Conservation (phyloP, 768 basidiomycete genomes). For the Fibroporia radiculosa region DNA sequence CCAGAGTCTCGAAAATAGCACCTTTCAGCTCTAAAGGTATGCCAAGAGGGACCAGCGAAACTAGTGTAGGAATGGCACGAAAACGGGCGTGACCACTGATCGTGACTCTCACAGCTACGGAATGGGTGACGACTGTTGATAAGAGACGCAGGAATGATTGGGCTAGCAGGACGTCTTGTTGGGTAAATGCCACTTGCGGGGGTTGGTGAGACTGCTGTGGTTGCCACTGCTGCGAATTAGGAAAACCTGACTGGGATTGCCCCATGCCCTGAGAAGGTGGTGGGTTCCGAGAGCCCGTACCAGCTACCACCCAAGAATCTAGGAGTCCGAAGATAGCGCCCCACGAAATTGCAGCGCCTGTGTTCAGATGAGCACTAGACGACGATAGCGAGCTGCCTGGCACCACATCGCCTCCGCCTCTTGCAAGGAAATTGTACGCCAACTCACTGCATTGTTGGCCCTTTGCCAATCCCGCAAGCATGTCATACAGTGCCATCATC, state of each 20-base stretch:
- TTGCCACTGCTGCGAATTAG: conserved; percentile 21
- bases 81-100: conserved; percentile 72
- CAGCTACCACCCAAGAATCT: conserved; percentile 63
- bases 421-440: conserved; percentile 82
- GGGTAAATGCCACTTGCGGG: conserved; percentile 39
- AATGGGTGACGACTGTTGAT: conserved; percentile 65
- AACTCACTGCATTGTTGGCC: conserved; percentile 82
- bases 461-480: conserved; percentile 77
- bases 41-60: conserved; percentile 69
- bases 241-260: conserved; percentile 9
- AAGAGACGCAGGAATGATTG: conserved; percentile 78
- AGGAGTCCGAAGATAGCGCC: conserved; percentile 63
- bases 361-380: conserved; percentile 35
- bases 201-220: conserved; percentile 32
- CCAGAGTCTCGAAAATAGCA: conserved; percentile 69
- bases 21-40: conserved; percentile 92
- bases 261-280: conserved; percentile 26
- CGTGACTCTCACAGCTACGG: conserved; percentile 70
- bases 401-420: conserved; percentile 64
- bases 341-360: conserved; percentile 69
- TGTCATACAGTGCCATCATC: conserved; percentile 79
- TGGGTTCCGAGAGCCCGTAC: conserved; percentile 34
- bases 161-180: conserved; percentile 71
- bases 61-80: conserved; percentile 72
- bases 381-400: conserved; percentile 46